A percentile compares a stretch with the other conserved stretches of the same genome.
Evolutionary conservation across 495 filamentous ascomycete genomes (phyloP).

Genomic region (Xylaria telfairii): DNA sequence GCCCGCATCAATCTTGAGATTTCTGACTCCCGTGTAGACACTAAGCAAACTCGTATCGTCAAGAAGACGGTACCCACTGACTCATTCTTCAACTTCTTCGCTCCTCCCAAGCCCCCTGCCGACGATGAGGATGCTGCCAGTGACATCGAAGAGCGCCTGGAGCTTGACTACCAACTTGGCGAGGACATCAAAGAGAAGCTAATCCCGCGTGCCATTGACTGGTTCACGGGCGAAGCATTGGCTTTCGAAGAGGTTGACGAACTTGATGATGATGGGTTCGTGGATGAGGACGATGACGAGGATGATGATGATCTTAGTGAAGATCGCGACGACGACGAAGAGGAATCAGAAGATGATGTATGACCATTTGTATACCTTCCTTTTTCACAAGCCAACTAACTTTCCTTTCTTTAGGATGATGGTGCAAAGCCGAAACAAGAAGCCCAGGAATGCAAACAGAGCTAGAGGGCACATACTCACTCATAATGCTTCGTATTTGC

Average conservation of each 20-base stretch:
- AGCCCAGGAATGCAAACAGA: slow-evolving; percentile 99
- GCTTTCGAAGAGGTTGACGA: slow-evolving; percentile 95
- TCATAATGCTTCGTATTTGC: slow-evolving; percentile 5
- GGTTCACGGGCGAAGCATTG: slow-evolving; percentile 98
- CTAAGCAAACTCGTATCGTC: slow-evolving; percentile 97
- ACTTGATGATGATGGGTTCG: slow-evolving; percentile 82
- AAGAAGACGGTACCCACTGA: slow-evolving; percentile 99
- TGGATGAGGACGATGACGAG: slow-evolving; percentile 93
- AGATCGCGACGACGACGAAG: slow-evolving; percentile 79
- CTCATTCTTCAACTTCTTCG: slow-evolving; percentile 99
- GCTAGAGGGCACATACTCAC: slow-evolving; percentile 59
- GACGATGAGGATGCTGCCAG: slow-evolving; percentile 79
- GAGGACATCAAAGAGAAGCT: slow-evolving; percentile 99
- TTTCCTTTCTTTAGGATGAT: slow-evolving; percentile 73
- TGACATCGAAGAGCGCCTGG: slow-evolving; percentile 96
- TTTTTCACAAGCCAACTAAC: slow-evolving; percentile 39
- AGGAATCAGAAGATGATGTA: slow-evolving; percentile 96
- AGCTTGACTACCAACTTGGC: slow-evolving; percentile 98
- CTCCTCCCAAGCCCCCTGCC: slow-evolving; percentile 84
- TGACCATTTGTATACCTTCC: slow-evolving; percentile 35
- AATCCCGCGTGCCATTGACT: slow-evolving; percentile 97
- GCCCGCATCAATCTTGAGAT: neutral
- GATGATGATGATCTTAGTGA: slow-evolving; percentile 79
- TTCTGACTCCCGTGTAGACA: slow-evolving; percentile 67
- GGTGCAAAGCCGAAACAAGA: slow-evolving; percentile 97